Percentiles rank a stretch among this genome's conserved stretches.
phyloP scores from a whole-genome alignment of 1,139 yeast genomes.

The Wickerhamomyces sp. region DNA sequence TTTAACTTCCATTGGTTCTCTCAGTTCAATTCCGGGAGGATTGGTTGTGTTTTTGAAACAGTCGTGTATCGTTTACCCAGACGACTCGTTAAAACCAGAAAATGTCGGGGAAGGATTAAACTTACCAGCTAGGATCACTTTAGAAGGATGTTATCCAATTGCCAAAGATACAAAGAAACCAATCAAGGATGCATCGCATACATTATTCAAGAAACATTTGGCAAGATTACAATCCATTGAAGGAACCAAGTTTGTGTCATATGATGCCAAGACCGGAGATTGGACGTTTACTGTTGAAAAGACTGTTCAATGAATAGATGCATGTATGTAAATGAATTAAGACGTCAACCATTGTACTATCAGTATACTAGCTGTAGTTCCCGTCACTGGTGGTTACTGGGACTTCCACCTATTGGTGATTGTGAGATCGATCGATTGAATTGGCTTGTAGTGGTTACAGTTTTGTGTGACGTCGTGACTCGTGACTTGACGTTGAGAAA shows the following conservation, averaged over 20 bases:
- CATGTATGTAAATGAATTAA: neutral
- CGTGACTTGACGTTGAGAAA: too few species aligned
- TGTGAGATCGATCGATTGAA: too few species aligned
- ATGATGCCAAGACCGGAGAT: conserved; percentile 75
- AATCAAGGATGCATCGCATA: conserved; percentile 74
- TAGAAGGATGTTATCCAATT: conserved; percentile 75
- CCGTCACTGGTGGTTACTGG: too few species aligned
- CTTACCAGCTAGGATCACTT: conserved; percentile 64
- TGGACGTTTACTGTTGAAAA: conserved; percentile 64
- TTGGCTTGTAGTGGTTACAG: too few species aligned
- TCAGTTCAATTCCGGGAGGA: conserved; percentile 61
- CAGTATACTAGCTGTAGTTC: too few species aligned
- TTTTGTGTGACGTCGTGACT: too few species aligned
- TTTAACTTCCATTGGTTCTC: conserved; percentile 55
- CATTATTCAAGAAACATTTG: conserved; percentile 64
- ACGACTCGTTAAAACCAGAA: conserved; percentile 54
- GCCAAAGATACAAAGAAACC: conserved; percentile 70
- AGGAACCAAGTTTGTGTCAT: conserved; percentile 62
- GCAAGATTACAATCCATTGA: conserved; percentile 57
- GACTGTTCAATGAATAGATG: conserved; percentile 9
- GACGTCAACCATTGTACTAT: too few species aligned
- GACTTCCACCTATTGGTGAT: too few species aligned
- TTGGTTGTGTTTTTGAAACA: conserved; percentile 57
- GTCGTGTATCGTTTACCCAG: conserved; percentile 71
- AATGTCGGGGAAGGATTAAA: conserved; percentile 78